Base-by-base conservation (phyloP, 1,284 basidiomycete species). In the Fistulina hepatica region DNA sequence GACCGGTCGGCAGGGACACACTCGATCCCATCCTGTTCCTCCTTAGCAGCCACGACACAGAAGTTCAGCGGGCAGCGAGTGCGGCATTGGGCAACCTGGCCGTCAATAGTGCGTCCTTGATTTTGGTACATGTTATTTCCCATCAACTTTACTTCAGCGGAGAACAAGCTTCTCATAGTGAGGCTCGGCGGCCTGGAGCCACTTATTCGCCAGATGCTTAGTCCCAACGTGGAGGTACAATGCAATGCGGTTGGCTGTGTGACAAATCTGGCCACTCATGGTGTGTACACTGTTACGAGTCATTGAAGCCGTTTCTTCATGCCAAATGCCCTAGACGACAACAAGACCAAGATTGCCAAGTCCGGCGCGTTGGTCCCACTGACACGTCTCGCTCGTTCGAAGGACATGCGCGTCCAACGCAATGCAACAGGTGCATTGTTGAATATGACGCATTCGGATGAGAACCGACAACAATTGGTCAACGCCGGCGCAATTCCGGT, bases 171-270 rank as follows among this genome's bases (percentile, higher is more conserved):
- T 46, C 79, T 97, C 53, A 98, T 99, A 49, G 95, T 99, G 50
- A 93, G 94, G 59, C 76, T 99, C 33, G 94, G 94, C 36, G 95
- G 95, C 36, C 76, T 99, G 28, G 95, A 99, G 58, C 95, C 94
- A 37, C 73, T 99, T 52, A 98, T 98, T 55, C 81, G 93, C 42
- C 95, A 98, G 60, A 98, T 99, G 95, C 78, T 97, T 40, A 93
- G 89, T 52, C 93, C 94, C 5, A 99, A 98, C 56, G 94, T 98
- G 27, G 95, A 99, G 59, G 95, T 99, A 2, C 95, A 98, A 60
- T 99, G 95, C 68, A 99, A 99, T 56, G 95, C 95, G n/a, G 95
- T 99, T 24, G 95, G 95, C 24, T 98, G 95, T 60, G 93, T 99
- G 40, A 99, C 95, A 24, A 99, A 99, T 59, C 72, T 99, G 39